A percentile compares a stretch with the other conserved stretches of the same genome.
Conservation (phyloP, 176 grass and related monocot genomes). For the Musa beccarii region DNA sequence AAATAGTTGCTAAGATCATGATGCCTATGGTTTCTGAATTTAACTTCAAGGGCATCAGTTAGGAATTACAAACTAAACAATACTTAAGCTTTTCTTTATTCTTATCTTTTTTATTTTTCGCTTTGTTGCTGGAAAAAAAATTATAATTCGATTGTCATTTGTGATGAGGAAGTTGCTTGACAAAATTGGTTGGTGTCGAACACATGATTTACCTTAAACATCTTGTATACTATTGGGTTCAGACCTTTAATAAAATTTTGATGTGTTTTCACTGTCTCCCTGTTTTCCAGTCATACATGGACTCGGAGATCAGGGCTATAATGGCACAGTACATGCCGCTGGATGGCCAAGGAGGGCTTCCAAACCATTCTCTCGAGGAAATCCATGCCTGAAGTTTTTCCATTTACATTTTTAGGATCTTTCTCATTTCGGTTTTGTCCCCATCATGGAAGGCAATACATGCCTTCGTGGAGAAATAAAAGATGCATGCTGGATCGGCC, state of each 20-base stretch:
- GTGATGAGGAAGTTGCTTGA: not conserved
- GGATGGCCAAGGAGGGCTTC: constrained; percentile 9
- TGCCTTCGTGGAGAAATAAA: not conserved
- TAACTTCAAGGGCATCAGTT: too few species aligned
- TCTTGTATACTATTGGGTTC: not conserved
- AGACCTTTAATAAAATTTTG: not conserved
- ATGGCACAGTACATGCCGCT: constrained; percentile 22
- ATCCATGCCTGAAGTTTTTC: constrained; percentile 15
- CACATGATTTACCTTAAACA: not conserved
- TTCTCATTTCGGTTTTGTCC: not conserved
- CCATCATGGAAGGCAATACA: not conserved
- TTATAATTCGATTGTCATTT: too few species aligned
- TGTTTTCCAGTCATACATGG: constrained; percentile 15
- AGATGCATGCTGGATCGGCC: not conserved
- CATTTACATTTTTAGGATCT: not conserved
- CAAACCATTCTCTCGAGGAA: not conserved
- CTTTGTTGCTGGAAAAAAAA: too few species aligned
- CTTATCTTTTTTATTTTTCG: too few species aligned
- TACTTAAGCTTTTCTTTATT: too few species aligned
- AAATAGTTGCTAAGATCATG: too few species aligned
- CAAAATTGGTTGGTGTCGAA: not conserved
- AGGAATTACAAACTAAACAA: too few species aligned
- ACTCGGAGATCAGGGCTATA: constrained; percentile 19
- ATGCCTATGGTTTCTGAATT: too few species aligned
- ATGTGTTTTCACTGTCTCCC: not conserved